These are phyloP conservation scores for Fagus sylvatica DNA, from an alignment of 306 rosid species.

Conservation along the genomic window DNA sequence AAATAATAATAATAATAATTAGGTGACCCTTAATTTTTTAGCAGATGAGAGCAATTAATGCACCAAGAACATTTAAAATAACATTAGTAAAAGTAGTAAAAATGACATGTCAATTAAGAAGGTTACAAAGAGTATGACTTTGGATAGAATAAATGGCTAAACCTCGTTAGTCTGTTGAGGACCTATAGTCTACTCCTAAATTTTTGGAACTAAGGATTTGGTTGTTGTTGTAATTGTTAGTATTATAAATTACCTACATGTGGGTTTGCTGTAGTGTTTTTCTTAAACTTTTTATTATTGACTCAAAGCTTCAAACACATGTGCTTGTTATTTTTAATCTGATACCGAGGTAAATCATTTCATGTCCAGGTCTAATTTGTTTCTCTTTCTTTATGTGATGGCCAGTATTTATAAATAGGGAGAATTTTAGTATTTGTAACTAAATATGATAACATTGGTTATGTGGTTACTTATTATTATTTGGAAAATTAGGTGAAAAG, in stretches of 20 bases:
- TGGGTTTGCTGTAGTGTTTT: not conserved
- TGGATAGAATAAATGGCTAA: too few relatives aligned
- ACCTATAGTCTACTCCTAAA: too few relatives aligned
- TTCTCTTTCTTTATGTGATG: not conserved
- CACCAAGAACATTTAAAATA: too few relatives aligned
- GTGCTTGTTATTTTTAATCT: not conserved
- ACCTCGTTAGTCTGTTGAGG: too few relatives aligned
- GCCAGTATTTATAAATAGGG: not conserved
- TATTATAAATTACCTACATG: not conserved
- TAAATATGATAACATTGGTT: not conserved
- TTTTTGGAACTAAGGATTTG: too few relatives aligned
- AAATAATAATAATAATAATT: not conserved
- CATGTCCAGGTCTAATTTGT: not conserved
- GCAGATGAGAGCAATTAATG: too few relatives aligned
- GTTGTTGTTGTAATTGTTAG: not conserved
- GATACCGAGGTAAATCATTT: not conserved
- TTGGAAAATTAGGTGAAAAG: conserved; percentile 33
- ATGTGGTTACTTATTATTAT: not conserved
- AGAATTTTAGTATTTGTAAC: not conserved
- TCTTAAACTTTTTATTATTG: not conserved
- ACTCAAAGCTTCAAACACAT: not conserved
- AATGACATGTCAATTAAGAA: too few relatives aligned
- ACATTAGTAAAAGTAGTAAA: too few relatives aligned
- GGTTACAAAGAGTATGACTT: too few relatives aligned
- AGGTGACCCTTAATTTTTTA: too few relatives aligned